phyloP scores from a whole-genome alignment of 139 green algal species.

The Picochlorum sp. region DNA sequence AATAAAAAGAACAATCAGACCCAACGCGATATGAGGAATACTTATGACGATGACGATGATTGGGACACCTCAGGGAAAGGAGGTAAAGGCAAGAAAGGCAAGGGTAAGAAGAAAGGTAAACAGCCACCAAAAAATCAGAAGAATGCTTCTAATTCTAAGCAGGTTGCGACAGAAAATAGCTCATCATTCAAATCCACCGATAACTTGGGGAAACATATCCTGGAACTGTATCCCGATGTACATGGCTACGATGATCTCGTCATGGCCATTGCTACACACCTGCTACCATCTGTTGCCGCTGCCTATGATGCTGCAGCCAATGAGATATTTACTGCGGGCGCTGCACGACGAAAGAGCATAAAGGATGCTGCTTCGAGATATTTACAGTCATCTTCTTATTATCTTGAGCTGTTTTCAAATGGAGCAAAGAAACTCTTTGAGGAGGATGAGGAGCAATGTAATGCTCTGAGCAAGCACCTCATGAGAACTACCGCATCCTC shows the following conservation, averaged over 20 bases:
- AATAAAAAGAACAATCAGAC: slow-evolving; percentile 32
- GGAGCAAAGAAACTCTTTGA: slow-evolving; percentile 36
- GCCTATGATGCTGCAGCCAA: slow-evolving; percentile 47
- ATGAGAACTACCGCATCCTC: slow-evolving; percentile 40
- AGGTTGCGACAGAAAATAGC: background rate
- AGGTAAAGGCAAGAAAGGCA: slow-evolving; percentile 38
- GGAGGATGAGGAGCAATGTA: slow-evolving; percentile 22
- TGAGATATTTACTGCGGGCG: slow-evolving; percentile 54
- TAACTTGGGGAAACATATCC: slow-evolving; percentile 29
- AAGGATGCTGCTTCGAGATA: slow-evolving; percentile 35
- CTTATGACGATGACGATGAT: slow-evolving; percentile 19
- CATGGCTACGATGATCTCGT: slow-evolving; percentile 36
- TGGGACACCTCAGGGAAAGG: slow-evolving; percentile 35
- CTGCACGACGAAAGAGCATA: slow-evolving; percentile 44
- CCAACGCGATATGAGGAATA: slow-evolving; percentile 21
- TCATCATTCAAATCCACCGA: background rate
- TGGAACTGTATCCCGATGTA: slow-evolving; percentile 31
- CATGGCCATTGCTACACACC: slow-evolving; percentile 18
- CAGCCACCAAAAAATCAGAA: slow-evolving; percentile 1
- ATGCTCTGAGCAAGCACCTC: slow-evolving; percentile 46
- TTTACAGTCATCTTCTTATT: slow-evolving; percentile 11
- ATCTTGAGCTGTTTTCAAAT: slow-evolving; percentile 47
- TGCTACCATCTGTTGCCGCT: slow-evolving; percentile 39
- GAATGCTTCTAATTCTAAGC: background rate
- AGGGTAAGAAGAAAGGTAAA: slow-evolving; percentile 12